A percentile compares a stretch with the other conserved stretches of the same genome.
Conservation (phyloP, 2,329 filamentous ascomycete species). For the Penicillium brasilianum region DNA sequence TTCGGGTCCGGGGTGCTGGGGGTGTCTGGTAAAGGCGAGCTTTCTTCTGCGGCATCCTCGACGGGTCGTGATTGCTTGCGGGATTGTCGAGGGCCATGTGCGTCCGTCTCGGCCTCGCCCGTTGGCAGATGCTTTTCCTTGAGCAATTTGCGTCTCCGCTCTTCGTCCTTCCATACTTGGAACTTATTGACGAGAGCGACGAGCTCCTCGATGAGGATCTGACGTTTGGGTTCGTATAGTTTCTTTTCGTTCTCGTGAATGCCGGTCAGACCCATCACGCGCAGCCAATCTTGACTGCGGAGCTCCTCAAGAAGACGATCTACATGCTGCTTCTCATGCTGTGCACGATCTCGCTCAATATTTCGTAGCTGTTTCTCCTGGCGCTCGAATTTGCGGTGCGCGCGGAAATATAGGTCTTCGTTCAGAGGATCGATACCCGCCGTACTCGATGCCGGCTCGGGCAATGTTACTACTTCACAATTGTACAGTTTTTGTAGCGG, state of each 20-base stretch:
- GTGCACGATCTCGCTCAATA: conserved; percentile 68
- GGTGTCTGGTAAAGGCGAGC: conserved; percentile 47
- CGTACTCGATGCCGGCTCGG: conserved; percentile 12
- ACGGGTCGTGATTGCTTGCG: conserved; percentile 32
- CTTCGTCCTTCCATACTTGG: conserved; percentile 82
- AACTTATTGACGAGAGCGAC: conserved; percentile 85
- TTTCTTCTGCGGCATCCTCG: conserved; percentile 56
- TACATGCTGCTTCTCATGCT: conserved; percentile 70
- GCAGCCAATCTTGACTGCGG: conserved; percentile 89
- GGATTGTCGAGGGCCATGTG: conserved; percentile 32
- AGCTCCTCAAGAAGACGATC: conserved; percentile 77
- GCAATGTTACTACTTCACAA: conserved; percentile 38
- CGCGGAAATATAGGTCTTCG: conserved; percentile 61
- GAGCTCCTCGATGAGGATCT: conserved; percentile 84
- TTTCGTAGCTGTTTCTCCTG: conserved; percentile 72
- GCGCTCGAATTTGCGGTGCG: conserved; percentile 65
- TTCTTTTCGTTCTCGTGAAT: conserved; percentile 85
- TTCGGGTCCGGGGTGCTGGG: conserved; percentile 61
- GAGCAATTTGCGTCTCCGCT: conserved; percentile 79
- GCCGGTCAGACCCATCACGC: conserved; percentile 85
- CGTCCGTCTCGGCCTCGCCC: conserved; percentile 20
- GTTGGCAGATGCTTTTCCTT: conserved; percentile 62
- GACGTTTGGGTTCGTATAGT: conserved; percentile 81
- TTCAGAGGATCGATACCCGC: conserved; percentile 58
- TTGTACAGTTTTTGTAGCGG: conserved; percentile 46